Conservation (phyloP, 768 basidiomycete genomes). For the Boletus huronensis region DNA sequence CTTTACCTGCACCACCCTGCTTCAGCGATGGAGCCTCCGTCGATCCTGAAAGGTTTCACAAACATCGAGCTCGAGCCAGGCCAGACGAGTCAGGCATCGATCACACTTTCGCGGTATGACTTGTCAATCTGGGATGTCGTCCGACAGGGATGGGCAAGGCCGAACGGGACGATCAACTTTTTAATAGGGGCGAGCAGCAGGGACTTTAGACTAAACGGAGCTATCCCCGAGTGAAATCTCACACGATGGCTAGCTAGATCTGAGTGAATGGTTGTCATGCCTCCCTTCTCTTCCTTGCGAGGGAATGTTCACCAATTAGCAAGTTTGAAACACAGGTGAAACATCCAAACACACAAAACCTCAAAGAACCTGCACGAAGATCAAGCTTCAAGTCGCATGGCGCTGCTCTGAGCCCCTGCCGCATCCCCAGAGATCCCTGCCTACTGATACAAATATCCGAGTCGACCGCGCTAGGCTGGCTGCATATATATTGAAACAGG, state of each 20-base stretch:
- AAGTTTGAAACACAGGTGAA: no score
- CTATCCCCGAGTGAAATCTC: neutral
- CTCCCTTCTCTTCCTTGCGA: no score
- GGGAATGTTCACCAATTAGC: no score
- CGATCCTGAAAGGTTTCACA: neutral
- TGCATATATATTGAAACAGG: no score
- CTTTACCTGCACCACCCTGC: neutral
- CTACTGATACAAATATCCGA: no score
- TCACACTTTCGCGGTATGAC: neutral
- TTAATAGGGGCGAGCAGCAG: neutral
- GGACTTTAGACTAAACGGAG: neutral
- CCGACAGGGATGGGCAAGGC: neutral
- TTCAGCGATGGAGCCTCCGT: neutral
- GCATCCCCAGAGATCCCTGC: no score
- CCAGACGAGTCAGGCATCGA: neutral
- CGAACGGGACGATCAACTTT: neutral
- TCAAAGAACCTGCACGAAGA: no score
- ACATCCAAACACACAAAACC: no score
- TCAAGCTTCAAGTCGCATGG: no score
- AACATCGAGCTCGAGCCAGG: neutral
- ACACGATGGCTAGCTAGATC: neutral
- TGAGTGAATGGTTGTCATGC: no score
- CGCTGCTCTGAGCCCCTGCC: no score
- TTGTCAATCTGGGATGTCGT: neutral
- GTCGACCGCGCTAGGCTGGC: no score